Evolutionary conservation across 1,139 yeast genomes (phyloP).

Genomic region (Williopsis jadinii): DNA sequence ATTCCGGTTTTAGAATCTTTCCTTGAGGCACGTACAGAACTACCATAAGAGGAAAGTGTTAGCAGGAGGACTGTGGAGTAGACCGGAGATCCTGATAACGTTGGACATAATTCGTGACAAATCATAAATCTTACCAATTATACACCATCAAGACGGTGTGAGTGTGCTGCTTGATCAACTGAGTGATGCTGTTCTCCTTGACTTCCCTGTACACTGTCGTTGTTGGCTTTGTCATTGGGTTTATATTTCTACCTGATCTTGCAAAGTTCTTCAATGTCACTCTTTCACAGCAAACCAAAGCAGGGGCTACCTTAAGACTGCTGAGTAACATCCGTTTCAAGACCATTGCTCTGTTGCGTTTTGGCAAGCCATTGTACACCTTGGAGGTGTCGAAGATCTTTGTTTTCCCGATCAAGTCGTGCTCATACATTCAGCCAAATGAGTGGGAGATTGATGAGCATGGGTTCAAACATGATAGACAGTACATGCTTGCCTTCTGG

Average conservation of each 20-base stretch:
- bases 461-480: constrained; percentile 37
- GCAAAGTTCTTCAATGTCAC: constrained; percentile 1
- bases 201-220: neutral
- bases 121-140: too few species aligned
- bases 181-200: neutral
- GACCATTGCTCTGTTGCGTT: constrained; percentile 2
- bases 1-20: too few species aligned
- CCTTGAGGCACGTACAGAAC: too few species aligned
- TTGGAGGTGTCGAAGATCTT: constrained; percentile 25
- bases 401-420: constrained; percentile 37
- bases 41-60: too few species aligned
- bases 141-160: too few species aligned
- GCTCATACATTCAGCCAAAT: constrained; percentile 28
- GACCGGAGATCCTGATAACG: too few species aligned
- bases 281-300: constrained; percentile 2
- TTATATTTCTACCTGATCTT: constrained; percentile 3
- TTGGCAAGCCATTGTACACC: constrained; percentile 3
- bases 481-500: constrained; percentile 29
- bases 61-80: too few species aligned
- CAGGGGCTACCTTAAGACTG: constrained; percentile 2
- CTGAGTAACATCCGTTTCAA: constrained; percentile 6
- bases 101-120: too few species aligned
- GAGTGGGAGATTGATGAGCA: constrained; percentile 29
- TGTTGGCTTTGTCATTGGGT: constrained; percentile 1
- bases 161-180: too few species aligned